phyloP scores from a whole-genome alignment of 192 early-diverging fungal species.

The Podila epigama region DNA sequence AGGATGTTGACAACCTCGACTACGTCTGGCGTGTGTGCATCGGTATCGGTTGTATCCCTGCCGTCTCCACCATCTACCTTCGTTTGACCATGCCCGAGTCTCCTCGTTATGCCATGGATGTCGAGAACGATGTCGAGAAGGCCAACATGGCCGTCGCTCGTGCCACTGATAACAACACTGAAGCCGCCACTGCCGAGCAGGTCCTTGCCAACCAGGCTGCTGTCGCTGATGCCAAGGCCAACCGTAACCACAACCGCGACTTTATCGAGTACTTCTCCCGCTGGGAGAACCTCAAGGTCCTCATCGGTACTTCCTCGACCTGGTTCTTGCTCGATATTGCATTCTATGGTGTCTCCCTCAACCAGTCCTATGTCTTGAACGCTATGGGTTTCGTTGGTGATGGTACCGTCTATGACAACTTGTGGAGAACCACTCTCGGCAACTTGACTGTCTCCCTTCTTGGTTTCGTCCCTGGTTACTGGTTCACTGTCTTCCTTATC shows the following conservation, averaged over 20 bases:
- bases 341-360: conserved; percentile 75
- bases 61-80: conserved; percentile 82
- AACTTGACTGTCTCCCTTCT: conserved; percentile 90
- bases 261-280: conserved; percentile 80
- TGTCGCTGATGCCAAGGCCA: conserved; percentile 40
- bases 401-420: conserved; percentile 65
- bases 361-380: conserved; percentile 74
- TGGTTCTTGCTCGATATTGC: conserved; percentile 87
- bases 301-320: conserved; percentile 75
- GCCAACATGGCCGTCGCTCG: conserved; percentile 37
- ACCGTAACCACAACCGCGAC: conserved; percentile 58
- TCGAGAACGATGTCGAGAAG: conserved; percentile 57
- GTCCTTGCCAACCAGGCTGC: conserved; percentile 47
- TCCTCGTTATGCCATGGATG: conserved; percentile 76
- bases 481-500: conserved; percentile 89
- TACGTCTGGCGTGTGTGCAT: conserved; percentile 89
- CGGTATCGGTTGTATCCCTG: conserved; percentile 83
- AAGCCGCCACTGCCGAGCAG: conserved; percentile 65
- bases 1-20: conserved; percentile 73
- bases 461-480: conserved; percentile 95
- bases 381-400: conserved; percentile 72
- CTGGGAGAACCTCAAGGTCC: conserved; percentile 82
- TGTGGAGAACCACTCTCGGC: conserved; percentile 81
- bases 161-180: conserved; percentile 66
- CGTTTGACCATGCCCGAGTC: conserved; percentile 90